A percentile compares a stretch with the other conserved stretches of the same genome.
Evolutionary conservation across 1,139 yeast genomes (phyloP).

Genomic region (Hansenula lynferdii): DNA sequence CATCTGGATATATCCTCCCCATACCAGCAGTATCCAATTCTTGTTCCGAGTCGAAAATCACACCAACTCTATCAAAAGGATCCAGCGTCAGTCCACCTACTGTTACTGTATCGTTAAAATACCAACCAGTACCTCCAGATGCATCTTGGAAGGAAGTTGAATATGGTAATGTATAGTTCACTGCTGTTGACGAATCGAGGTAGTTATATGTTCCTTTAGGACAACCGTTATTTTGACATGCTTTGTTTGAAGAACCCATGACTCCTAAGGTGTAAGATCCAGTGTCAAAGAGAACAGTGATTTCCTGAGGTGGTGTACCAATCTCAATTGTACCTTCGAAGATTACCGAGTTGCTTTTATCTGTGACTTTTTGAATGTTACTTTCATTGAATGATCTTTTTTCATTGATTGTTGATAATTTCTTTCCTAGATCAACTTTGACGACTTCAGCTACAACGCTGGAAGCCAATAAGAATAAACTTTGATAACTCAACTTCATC

Average conservation of each 20-base stretch:
- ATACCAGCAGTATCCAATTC: constrained; percentile 9
- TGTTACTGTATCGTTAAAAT: constrained; percentile 12
- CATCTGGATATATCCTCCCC: constrained; percentile 2
- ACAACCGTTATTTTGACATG: constrained; percentile 15
- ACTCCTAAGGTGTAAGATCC: constrained; percentile 65
- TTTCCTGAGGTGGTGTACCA: constrained; percentile 46
- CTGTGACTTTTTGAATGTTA: too few relatives aligned
- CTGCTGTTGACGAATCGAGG: constrained; percentile 34
- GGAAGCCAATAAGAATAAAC: neutral
- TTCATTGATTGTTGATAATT: neutral
- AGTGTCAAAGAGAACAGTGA: constrained; percentile 50
- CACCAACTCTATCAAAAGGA: constrained; percentile 1
- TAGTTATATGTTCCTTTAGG: constrained; percentile 41
- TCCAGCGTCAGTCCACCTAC: constrained; percentile 10
- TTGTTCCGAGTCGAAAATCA: neutral
- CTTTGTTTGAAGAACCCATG: neutral
- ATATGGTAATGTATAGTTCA: constrained; percentile 5
- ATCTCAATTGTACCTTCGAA: constrained; percentile 30
- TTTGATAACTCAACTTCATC: neutral
- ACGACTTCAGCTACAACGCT: neutral
- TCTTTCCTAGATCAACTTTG: neutral
- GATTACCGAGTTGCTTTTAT: neutral
- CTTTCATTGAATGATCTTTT: constrained; percentile 1
- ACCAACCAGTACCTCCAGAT: constrained; percentile 10
- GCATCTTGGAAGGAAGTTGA: constrained; percentile 14